Evolutionary conservation across 108 stramenopile genomes (phyloP), one percentile per base, ranked within the genome.

Genomic region (Skeletonema costatum): DNA sequence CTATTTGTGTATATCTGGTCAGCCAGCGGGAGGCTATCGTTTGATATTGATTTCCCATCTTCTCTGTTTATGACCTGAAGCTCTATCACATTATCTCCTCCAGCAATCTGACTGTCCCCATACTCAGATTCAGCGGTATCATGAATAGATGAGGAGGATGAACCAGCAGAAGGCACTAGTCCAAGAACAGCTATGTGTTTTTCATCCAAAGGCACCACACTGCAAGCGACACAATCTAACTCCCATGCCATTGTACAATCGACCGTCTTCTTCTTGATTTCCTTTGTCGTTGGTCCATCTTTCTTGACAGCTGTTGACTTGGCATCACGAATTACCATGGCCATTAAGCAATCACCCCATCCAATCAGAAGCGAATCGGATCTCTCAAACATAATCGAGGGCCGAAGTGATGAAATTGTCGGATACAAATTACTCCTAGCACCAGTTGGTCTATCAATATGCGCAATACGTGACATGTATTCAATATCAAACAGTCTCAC

Each of bases 291-390:
- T n/a, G 73, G 1, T 32, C 33, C 77, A 58, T 56, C 73, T 33
- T 70, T 61, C 46, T 48, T 44, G 68, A 70, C 33, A 21, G 56
- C 21, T 5, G 64, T 32, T n/a, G 68, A 51, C 30, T 29, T 65
- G 14, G 41, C 30, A 36, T 89, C 88, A 53, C 76, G 46, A 21
- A 95, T 71, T 5, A 44, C 31, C 78, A 95, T 81, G 29, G 56
- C 66, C 90, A 95, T 89, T 53, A 95, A 65, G 76, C 94, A 95
- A 85, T 95, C 94, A 41, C 94, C 94, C 94, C 94, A 95, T 19
- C 71, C 90, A 64, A 91, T 87, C 42, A 95, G 67, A 10, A 95
- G 66, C 32, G 74, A 66, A 11, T 83, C 69, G 7, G 71, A 66
- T 32, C 89, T 84, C 70, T 95, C 94, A 65, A 87, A 95, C 4